Evolutionary conservation across 345 rosid genomes (phyloP).

Genomic region (Populus simonii): DNA sequence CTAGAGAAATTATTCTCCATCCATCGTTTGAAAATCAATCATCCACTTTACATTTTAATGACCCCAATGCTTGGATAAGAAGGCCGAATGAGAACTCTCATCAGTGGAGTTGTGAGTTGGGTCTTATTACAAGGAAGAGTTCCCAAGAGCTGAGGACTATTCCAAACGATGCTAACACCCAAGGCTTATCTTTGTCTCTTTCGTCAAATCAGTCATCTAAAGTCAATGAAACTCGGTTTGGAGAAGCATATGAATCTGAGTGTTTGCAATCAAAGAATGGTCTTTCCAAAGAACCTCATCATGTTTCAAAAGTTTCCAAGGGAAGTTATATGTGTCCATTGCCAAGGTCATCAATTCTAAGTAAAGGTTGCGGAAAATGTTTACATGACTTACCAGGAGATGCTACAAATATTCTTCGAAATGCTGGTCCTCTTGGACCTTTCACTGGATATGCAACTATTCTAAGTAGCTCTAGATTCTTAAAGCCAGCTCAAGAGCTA

Average conservation of each 20-base stretch:
- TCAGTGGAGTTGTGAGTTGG: conserved; percentile 27
- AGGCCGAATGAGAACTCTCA: conserved; percentile 15
- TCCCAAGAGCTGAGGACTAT: conserved; percentile 12
- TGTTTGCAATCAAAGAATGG: conserved; percentile 9
- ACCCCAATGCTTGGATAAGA: conserved; percentile 18
- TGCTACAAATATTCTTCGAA: conserved; percentile 22
- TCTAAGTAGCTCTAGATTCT: conserved; percentile 53
- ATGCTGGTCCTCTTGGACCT: conserved; percentile 61
- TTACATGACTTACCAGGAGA: conserved; percentile 23
- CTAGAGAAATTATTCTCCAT: conserved; percentile 25
- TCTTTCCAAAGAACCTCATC: conserved; percentile 9
- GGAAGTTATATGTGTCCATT: conserved; percentile 12
- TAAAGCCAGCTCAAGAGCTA: conserved; percentile 55
- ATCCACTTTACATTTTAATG: conserved; percentile 1
- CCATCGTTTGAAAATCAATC: conserved; percentile 31
- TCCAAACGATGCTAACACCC: conserved; percentile 18
- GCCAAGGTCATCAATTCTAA: conserved; percentile 22
- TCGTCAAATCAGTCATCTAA: conserved; percentile 37
- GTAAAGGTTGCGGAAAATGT: conserved; percentile 33
- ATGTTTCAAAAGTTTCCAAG: conserved; percentile 17
- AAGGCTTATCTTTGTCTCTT: conserved; percentile 49
- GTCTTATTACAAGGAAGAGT: conserved; percentile 18
- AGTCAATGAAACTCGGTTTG: conserved; percentile 16
- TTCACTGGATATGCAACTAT: conserved; percentile 68
- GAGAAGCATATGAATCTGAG: conserved; percentile 18